Evolutionary conservation across 2,329 filamentous ascomycete species (phyloP).

Genomic region (Aspergillus tanneri): DNA sequence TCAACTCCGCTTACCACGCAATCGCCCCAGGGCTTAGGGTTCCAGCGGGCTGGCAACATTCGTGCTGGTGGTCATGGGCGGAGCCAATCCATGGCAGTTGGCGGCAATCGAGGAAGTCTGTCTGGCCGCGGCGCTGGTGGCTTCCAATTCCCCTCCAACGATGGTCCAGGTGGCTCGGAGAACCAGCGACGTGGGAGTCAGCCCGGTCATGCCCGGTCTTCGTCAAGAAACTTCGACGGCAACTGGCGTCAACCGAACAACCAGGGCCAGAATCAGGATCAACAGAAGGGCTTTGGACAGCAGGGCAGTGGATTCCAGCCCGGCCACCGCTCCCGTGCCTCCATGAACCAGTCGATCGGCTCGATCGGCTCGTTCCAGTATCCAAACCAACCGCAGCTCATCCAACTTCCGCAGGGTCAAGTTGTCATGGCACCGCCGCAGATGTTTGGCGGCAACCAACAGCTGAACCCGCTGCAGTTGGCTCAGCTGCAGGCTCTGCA

Average conservation of each 20-base stretch:
- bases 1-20: constrained; percentile 42
- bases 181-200: constrained; percentile 74
- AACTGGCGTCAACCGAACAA: constrained; percentile 89
- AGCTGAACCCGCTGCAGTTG: constrained; percentile 82
- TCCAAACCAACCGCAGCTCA: constrained; percentile 77
- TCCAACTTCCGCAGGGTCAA: constrained; percentile 80
- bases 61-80: constrained; percentile 69
- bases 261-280: constrained; percentile 49
- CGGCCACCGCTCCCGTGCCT: constrained; percentile 81
- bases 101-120: constrained; percentile 65
- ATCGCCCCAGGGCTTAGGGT: constrained; percentile 62
- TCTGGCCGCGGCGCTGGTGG: constrained; percentile 65
- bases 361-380: constrained; percentile 87
- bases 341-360: constrained; percentile 81
- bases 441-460: constrained; percentile 78
- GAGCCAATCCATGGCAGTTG: constrained; percentile 52
- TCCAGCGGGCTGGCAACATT: constrained; percentile 74
- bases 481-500: constrained; percentile 90
- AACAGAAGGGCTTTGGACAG: constrained; percentile 61
- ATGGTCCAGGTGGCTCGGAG: constrained; percentile 55
- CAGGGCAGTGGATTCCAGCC: constrained; percentile 79
- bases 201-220: constrained; percentile 71
- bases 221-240: constrained; percentile 92
- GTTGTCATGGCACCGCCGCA: constrained; percentile 76
- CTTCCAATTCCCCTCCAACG: constrained; percentile 66